Evolutionary conservation across 2,329 filamentous ascomycete species (phyloP).

Genomic region (Cercospora berteroae): DNA sequence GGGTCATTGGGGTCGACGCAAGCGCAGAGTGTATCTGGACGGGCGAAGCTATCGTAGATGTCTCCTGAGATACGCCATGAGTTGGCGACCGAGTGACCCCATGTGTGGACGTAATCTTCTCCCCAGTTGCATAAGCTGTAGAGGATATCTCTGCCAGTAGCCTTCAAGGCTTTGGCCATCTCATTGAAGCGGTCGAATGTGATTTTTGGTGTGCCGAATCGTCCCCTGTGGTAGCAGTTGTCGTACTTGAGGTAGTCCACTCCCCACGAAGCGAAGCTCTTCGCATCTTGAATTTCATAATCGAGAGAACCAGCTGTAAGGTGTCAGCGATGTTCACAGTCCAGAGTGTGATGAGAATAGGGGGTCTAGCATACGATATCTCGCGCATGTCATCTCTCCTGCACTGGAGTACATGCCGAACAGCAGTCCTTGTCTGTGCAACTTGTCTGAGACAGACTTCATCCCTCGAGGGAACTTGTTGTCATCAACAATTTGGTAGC

Average conservation of each 20-base stretch:
- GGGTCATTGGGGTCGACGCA: not conserved
- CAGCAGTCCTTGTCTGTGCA: constrained; percentile 52
- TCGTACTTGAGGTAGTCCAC: constrained; percentile 56
- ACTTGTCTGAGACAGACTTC: constrained; percentile 8
- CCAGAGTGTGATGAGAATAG: no score
- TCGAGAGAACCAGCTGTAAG: constrained; percentile 47
- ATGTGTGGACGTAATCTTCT: not conserved
- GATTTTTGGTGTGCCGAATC: not conserved
- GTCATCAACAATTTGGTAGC: not conserved
- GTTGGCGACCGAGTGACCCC: not conserved
- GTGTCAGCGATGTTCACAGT: not conserved
- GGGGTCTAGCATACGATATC: constrained; percentile 47
- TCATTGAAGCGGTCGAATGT: not conserved
- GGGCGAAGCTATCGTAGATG: not conserved
- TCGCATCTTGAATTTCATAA: constrained; percentile 58
- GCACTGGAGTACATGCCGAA: constrained; percentile 63
- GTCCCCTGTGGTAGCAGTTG: not conserved
- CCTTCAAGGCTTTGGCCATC: not conserved
- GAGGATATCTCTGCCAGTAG: not conserved
- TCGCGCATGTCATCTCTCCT: constrained; percentile 45
- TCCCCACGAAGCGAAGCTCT: constrained; percentile 58
- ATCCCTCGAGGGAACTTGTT: not conserved
- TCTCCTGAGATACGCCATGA: constrained; percentile 4
- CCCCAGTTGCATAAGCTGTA: not conserved
- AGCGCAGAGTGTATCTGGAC: not conserved